Evolutionary conservation across 139 green algal genomes (phyloP), one percentile per base, ranked within the genome.

Genomic region (Mesostigma viride): DNA sequence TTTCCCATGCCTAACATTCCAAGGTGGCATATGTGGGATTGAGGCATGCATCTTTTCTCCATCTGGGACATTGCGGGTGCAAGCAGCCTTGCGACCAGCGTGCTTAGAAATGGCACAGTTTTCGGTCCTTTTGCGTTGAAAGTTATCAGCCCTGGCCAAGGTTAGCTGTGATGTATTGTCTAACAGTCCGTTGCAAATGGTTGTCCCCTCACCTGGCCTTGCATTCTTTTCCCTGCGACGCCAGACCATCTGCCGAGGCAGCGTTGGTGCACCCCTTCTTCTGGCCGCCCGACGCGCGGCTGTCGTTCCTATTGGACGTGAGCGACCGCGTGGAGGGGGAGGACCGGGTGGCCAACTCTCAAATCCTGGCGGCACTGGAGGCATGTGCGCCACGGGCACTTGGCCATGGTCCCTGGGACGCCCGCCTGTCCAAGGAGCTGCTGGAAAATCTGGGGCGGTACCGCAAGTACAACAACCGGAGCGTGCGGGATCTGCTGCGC

Each of bases 401-500:
- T 5, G 62, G 2, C 14, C 5, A 44, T 1, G 72, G 76, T 31
- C 83, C 85, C 76, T 97, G 92, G 88, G 74, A 83, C 14, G 76
- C 76, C 2, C 27, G 20, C 2, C 62, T 98, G 60, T 80, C 91
- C 40, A 14, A 72, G 4, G 74, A 82, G 28, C 79, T 98, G 20
- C 74, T 96, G 28, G 78, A 84, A 59, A 95, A 98, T 62, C 76
- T 96, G 57, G 88, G 88, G 3, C 70, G 81, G 31, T 92, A 90
- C 71, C 74, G 88, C 24, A 78, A 81, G 31, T 88, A 76, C 57
- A 72, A 64, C 58, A 32, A 24, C n/a, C 20, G 57, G 33, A 82
- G 67, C 47, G 69, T 97, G 73, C 78, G 93, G 3, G 93, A 99
- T 76, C 77, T 99, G 75, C 83, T 99, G 73, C 78, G 93, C n/a